phyloP scores from a whole-genome alignment of 148 eudicot genomes.

The Drosera capensis region DNA sequence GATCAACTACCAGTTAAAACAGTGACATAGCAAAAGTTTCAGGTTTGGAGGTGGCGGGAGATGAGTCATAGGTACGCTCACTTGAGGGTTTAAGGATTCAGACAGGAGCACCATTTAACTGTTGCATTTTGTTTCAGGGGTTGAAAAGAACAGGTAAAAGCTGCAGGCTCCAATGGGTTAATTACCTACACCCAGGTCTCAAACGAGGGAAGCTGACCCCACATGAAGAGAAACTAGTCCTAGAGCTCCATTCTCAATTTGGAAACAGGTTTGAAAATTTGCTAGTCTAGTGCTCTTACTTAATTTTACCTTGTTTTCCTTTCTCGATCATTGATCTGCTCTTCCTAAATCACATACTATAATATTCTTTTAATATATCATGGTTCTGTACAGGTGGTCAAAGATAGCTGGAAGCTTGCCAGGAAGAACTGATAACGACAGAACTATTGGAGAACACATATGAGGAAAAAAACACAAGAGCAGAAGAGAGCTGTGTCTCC shows the following conservation, averaged over 20 bases:
- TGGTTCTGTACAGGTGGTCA: constrained; percentile 43
- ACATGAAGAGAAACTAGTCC: constrained; percentile 67
- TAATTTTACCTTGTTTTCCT: not conserved
- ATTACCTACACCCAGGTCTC: constrained; percentile 83
- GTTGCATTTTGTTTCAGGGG: constrained; percentile 39
- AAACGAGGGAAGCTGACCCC: constrained; percentile 86
- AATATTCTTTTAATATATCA: not conserved
- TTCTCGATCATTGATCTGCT: not conserved
- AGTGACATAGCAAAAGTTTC: constrained; percentile 96
- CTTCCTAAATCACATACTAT: too few relatives aligned
- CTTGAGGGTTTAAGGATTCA: constrained; percentile 25
- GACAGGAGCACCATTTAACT: constrained; percentile 18
- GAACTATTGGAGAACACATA: constrained; percentile 85
- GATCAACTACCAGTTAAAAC: too few relatives aligned
- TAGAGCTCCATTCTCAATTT: constrained; percentile 75
- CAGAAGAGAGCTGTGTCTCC: constrained; percentile 27
- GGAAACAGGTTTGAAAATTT: constrained; percentile 56
- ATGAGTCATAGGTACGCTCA: constrained; percentile 58
- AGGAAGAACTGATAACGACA: constrained; percentile 82
- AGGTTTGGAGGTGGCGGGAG: constrained; percentile 99
- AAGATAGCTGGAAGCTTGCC: constrained; percentile 66
- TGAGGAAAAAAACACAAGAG: constrained; percentile 86
- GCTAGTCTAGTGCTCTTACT: not conserved
- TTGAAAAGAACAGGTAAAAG: constrained; percentile 94
- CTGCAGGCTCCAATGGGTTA: constrained; percentile 94